Evolutionary conservation across 192 early-diverging fungal genomes (phyloP), one percentile per base, ranked within the genome.

Genomic region (Backusella morwellensis): DNA sequence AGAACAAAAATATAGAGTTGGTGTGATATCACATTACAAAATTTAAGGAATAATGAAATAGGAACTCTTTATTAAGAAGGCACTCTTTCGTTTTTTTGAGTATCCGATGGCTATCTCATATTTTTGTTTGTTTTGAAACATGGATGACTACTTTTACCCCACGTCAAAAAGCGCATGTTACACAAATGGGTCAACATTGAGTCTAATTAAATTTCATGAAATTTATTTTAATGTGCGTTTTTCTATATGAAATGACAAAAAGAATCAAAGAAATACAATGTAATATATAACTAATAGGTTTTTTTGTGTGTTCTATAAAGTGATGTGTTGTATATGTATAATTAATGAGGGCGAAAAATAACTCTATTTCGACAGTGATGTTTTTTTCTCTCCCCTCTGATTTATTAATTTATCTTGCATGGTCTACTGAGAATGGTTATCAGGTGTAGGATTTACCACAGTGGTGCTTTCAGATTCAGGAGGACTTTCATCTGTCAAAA

Each of bases 31-130:
- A 26, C 4, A 21, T 63, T 29, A 56, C 5, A 63, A 29, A 63
- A 4, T 63, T 63, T 63, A 63, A 63, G 56, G 56, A 63, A 63
- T 63, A 63, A 63, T 63, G 56, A 63, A 50, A 50, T 50, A 50
- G 19, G 5, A 29, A 14, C 3, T 4, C 56, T 63, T 29, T 63
- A 29, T 63, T 29, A 63, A 63, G 23, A 11, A 63, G 11, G n/a
- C 12, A 12, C 1, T 3, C 9, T 11, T 29, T 63, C 23, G 8
- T 12, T 11, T 40, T 59, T 59, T 63, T 63, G 26, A 63, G 11
- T 29, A 23, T 63, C 56, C 56, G 56, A 63, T 63, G 11, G 9
- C 11, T 63, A 12, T 29, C 26, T 21, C n/a, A 17, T 29, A 32
- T 26, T 29, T 59, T 63, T 63, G 26, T 63, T 63, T 26, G 14